These are phyloP conservation scores for Geum urbanum DNA, from an alignment of 306 rosid genomes.

Conservation along the genomic window DNA sequence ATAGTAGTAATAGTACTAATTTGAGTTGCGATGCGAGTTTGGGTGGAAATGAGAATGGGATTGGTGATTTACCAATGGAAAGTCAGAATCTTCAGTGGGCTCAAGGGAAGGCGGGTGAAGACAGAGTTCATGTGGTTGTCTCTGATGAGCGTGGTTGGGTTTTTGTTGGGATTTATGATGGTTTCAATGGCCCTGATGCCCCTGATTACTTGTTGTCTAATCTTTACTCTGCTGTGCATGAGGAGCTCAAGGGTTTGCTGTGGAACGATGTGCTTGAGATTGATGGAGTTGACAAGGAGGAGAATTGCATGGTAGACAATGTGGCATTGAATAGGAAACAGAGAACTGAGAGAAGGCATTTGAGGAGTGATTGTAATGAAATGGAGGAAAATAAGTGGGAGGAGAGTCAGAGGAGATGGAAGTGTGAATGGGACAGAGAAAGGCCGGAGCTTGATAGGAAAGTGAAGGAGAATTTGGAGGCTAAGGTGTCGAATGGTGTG, in stretches of 20 bases:
- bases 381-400: slow-evolving; percentile 11
- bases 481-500: slow-evolving; percentile 14
- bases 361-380: not conserved
- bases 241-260: slow-evolving; percentile 48
- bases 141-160: slow-evolving; percentile 79
- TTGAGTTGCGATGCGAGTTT: slow-evolving; percentile 32
- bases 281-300: slow-evolving; percentile 18
- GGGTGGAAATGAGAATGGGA: slow-evolving; percentile 24
- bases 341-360: not conserved
- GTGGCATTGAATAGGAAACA: slow-evolving; percentile 11
- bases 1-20: slow-evolving; percentile 25
- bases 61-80: slow-evolving; percentile 25
- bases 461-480: slow-evolving; percentile 7
- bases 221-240: slow-evolving; percentile 47
- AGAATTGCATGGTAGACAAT: not conserved
- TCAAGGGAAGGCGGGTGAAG: slow-evolving; percentile 86
- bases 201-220: slow-evolving; percentile 66
- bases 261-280: slow-evolving; percentile 33
- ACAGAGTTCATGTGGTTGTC: slow-evolving; percentile 69
- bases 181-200: slow-evolving; percentile 91
- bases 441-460: slow-evolving; percentile 27
- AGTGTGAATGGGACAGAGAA: slow-evolving; percentile 39
- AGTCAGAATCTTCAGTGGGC: slow-evolving; percentile 68
- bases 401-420: slow-evolving; percentile 28
- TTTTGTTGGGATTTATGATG: slow-evolving; percentile 83